Evolutionary conservation across 2,329 filamentous ascomycete genomes (phyloP), one percentile per base, ranked within the genome.

Genomic region (Neopestalotiopsis sp.): DNA sequence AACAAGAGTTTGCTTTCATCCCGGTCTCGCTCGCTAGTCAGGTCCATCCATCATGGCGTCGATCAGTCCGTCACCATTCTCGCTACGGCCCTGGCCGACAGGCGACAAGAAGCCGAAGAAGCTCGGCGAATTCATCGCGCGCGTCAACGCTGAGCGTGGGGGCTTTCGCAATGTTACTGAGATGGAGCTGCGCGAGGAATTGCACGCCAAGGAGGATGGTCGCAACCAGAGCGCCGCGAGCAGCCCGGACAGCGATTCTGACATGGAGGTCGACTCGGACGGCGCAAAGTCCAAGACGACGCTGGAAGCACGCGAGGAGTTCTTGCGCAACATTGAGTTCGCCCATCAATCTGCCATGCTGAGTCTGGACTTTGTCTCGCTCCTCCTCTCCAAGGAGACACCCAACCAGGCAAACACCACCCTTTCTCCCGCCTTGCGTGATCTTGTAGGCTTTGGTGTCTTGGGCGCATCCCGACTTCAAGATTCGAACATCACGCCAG

Each of bases 111-210:
- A 83, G 75, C 85, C 87, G 40, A 88, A 88, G 76, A 87, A 85
- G 61, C 84, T 98, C n/a, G 85, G 88, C 68, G 88, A 92, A 61
- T 91, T 95, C 73, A 94, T 98, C 73, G 84, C 87, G 69, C 94
- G 95, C 73, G 91, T 97, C 75, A 92, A 94, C 73, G 81, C 84
- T 58, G 91, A 97, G 75, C 91, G 92, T 70, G 94, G 93, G 14
- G 93, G 94, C 30, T 97, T 98, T 78, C 91, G 94, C 69, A 86
- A 91, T 74, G 85, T 98, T 72, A 93, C 90, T 64, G 93, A 97
- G 79, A 86, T 90, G 65, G 87, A 89, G 58, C 83, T 98, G 49
- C 87, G 86, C 64, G 88, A 91, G 45, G 91, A 96, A 75, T 90
- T 96, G 65, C 81, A 76, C 20, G 76, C 83, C 57, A 79, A 82